Conservation (phyloP, 176 grass and related monocot species). For the Tillandsia leiboldiana region DNA sequence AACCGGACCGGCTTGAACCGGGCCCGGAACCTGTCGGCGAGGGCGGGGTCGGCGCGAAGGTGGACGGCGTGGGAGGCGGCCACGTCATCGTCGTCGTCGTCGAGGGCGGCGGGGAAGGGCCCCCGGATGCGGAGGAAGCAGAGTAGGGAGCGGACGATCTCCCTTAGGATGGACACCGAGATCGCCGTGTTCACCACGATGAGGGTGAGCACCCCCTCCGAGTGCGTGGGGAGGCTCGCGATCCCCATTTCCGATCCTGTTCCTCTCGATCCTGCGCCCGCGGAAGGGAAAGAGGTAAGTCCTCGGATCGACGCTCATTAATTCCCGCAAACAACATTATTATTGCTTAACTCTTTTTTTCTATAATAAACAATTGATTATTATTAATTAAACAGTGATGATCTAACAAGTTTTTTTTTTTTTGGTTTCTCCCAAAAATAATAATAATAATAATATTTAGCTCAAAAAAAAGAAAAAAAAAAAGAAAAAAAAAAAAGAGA, state of each 20-base stretch:
- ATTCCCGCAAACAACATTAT: too few species aligned
- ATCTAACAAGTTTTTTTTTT: too few species aligned
- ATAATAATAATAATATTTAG: neutral
- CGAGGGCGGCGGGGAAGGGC: neutral
- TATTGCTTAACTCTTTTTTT: too few species aligned
- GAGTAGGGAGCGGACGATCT: conserved; percentile 31
- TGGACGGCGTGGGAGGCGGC: neutral
- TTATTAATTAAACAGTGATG: too few species aligned
- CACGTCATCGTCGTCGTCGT: conserved; percentile 7
- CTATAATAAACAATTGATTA: too few species aligned
- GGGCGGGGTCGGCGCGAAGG: conserved; percentile 16
- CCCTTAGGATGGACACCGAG: conserved; percentile 43
- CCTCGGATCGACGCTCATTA: too few species aligned
- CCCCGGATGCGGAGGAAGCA: conserved; percentile 35
- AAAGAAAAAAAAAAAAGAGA: neutral
- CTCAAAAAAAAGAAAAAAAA: neutral
- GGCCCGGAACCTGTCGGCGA: conserved; percentile 54
- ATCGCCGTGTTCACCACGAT: conserved; percentile 55
- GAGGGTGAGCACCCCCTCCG: conserved; percentile 50
- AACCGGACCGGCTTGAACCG: conserved; percentile 43
- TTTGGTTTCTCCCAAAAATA: too few species aligned
- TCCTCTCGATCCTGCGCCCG: neutral
- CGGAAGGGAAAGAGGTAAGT: neutral
- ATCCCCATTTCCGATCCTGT: conserved; percentile 47
- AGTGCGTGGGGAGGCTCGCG: conserved; percentile 56